These are phyloP conservation scores for Pisolithus sp. DNA, from an alignment of 768 basidiomycete genomes.

Conservation along the genomic window DNA sequence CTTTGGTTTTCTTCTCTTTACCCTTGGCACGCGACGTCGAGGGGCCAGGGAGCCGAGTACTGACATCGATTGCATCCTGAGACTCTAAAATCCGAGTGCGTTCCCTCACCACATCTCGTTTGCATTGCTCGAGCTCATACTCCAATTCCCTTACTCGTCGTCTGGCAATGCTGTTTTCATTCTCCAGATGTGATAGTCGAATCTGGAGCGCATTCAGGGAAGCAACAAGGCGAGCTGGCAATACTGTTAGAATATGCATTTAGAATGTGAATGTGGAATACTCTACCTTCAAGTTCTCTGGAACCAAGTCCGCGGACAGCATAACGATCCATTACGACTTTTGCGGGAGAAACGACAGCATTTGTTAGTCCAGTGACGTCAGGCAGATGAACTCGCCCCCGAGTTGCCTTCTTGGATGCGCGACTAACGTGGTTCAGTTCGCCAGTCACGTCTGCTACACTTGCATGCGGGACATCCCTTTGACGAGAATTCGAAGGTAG, in stretches of 20 bases:
- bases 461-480: conserved; percentile 26
- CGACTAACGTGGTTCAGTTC: conserved; percentile 8
- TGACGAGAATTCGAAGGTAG: conserved; percentile 1
- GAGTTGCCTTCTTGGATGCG: conserved; percentile 19
- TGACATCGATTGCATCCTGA: conserved; percentile 33
- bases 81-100: conserved; percentile 56
- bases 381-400: conserved; percentile 53
- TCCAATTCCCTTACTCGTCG: conserved; percentile 84
- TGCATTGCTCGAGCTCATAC: conserved; percentile 76
- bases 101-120: conserved; percentile 68
- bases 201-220: conserved; percentile 59
- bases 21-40: conserved; percentile 20
- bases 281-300: conserved; percentile 61
- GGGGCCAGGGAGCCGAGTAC: conserved; percentile 11
- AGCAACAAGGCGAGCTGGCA: conserved; percentile 51
- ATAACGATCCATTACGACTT: conserved; percentile 45
- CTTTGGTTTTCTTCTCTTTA: conserved; percentile 27
- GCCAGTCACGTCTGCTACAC: conserved; percentile 6
- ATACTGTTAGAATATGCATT: background rate
- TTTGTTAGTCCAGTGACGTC: conserved; percentile 82
- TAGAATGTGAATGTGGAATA: background rate
- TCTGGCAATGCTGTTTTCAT: conserved; percentile 76
- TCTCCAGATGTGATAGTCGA: conserved; percentile 67
- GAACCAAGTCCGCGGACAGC: conserved; percentile 40
- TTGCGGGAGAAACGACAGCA: conserved; percentile 70